phyloP scores from a whole-genome alignment of 371 early-diverging fungal genomes.

The Rhizopus sp. region DNA sequence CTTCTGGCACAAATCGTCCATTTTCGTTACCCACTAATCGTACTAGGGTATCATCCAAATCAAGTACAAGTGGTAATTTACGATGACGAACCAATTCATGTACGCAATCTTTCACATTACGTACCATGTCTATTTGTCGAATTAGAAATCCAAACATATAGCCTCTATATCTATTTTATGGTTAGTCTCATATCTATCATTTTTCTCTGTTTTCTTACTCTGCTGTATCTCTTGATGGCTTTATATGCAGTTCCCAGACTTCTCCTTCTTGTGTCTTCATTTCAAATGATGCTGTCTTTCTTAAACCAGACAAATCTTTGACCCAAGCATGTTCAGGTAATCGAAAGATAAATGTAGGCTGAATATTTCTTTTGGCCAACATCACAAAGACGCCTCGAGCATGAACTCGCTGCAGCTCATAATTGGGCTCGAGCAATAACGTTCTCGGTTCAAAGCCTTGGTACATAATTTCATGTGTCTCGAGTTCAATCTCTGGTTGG shows the following conservation, averaged over 20 bases:
- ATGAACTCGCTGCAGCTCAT: constrained; percentile 57
- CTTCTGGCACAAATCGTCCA: constrained; percentile 69
- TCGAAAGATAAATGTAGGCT: constrained; percentile 65
- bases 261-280: constrained; percentile 52
- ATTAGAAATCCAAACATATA: constrained; percentile 71
- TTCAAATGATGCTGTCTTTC: constrained; percentile 60
- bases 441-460: constrained; percentile 41
- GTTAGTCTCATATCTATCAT: background rate
- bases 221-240: constrained; percentile 64
- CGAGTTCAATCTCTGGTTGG: constrained; percentile 11
- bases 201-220: constrained; percentile 26
- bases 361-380: constrained; percentile 54
- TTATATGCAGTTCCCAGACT: constrained; percentile 74
- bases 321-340: constrained; percentile 62
- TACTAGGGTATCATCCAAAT: constrained; percentile 81
- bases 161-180: constrained; percentile 9
- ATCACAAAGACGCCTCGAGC: constrained; percentile 67
- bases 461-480: constrained; percentile 28
- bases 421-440: constrained; percentile 56
- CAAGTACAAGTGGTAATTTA: constrained; percentile 73
- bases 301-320: constrained; percentile 47
- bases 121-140: constrained; percentile 58
- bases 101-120: constrained; percentile 54
- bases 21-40: constrained; percentile 71
- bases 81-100: constrained; percentile 46